A percentile compares a stretch with the other conserved stretches of the same genome.
Conservation (phyloP, 441 rosid genomes). For the Brassica hybrid region DNA sequence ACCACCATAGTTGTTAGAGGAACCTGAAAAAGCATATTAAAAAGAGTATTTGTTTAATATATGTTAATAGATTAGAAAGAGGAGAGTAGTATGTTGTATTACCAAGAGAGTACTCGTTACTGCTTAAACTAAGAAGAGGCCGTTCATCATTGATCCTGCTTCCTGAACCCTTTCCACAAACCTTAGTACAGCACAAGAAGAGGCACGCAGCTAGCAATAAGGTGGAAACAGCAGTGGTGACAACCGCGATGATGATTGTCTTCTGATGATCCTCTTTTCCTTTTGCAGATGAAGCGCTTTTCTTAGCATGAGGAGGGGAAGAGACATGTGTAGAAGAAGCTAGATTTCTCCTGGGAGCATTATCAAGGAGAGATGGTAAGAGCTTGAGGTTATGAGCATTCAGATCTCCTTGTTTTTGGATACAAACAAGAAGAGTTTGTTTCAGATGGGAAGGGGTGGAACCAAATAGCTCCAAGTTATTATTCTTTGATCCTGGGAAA, state of each 20-base stretch:
- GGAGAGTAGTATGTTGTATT: slow-evolving; percentile 19
- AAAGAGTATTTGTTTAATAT: neutral
- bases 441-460: slow-evolving; percentile 50
- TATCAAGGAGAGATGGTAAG: slow-evolving; percentile 39
- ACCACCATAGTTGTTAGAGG: slow-evolving; percentile 54
- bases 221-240: slow-evolving; percentile 75
- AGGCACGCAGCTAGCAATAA: slow-evolving; percentile 64
- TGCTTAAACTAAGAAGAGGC: slow-evolving; percentile 87
- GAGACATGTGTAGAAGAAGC: slow-evolving; percentile 44
- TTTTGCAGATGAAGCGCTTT: slow-evolving; percentile 27
- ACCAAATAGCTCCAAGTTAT: slow-evolving; percentile 44
- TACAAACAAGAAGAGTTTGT: slow-evolving; percentile 58
- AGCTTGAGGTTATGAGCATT: slow-evolving; percentile 47
- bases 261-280: slow-evolving; percentile 42
- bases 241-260: slow-evolving; percentile 69
- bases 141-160: slow-evolving; percentile 67
- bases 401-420: slow-evolving; percentile 53
- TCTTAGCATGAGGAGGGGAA: slow-evolving; percentile 28
- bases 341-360: slow-evolving; percentile 49
- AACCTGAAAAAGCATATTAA: slow-evolving; percentile 54
- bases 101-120: slow-evolving; percentile 71
- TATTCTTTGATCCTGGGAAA: slow-evolving; percentile 48
- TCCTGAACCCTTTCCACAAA: slow-evolving; percentile 50
- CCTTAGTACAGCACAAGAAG: slow-evolving; percentile 63
- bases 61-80: slow-evolving; percentile 26